Conservation (phyloP, 176 grass and related monocot species). For the Raddia guianensis region DNA sequence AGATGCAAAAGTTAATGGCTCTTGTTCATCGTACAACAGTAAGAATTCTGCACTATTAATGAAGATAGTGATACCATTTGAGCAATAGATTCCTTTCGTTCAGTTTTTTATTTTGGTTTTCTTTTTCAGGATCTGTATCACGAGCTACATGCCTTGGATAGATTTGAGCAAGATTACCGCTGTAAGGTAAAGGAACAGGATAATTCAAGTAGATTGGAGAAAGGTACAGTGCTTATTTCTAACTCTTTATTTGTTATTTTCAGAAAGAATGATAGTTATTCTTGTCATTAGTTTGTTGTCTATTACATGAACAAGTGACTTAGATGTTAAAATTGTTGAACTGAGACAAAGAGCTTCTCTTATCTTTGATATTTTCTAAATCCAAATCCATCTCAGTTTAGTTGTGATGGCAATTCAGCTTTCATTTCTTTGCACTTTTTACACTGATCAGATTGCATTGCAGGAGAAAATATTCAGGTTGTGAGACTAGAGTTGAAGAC, state of each 20-base stretch:
- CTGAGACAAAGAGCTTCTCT: conserved; percentile 1
- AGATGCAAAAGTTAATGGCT: conserved; percentile 70
- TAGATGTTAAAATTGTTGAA: conserved; percentile 8
- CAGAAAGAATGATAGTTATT: not conserved
- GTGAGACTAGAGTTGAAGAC: conserved; percentile 77
- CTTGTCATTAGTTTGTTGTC: conserved; percentile 16
- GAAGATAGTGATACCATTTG: conserved; percentile 9
- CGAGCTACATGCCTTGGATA: conserved; percentile 80
- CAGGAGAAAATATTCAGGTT: conserved; percentile 74
- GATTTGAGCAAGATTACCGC: conserved; percentile 76
- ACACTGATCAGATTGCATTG: conserved; percentile 24
- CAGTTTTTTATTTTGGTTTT: not conserved
- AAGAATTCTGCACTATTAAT: conserved; percentile 39
- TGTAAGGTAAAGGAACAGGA: conserved; percentile 56
- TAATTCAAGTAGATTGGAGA: conserved; percentile 49
- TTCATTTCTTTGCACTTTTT: conserved; percentile 16
- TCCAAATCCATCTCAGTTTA: conserved; percentile 3
- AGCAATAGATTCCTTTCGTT: not conserved
- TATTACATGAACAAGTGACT: conserved; percentile 8
- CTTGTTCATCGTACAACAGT: conserved; percentile 85
- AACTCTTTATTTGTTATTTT: not conserved
- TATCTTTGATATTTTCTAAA: conserved; percentile 17
- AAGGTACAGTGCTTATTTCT: conserved; percentile 40
- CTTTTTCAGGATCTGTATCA: conserved; percentile 85
- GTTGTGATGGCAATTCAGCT: conserved; percentile 1